These are phyloP conservation scores for Bonnemaisonia californica DNA, from an alignment of 31 red algal species.

Conservation along the genomic window DNA sequence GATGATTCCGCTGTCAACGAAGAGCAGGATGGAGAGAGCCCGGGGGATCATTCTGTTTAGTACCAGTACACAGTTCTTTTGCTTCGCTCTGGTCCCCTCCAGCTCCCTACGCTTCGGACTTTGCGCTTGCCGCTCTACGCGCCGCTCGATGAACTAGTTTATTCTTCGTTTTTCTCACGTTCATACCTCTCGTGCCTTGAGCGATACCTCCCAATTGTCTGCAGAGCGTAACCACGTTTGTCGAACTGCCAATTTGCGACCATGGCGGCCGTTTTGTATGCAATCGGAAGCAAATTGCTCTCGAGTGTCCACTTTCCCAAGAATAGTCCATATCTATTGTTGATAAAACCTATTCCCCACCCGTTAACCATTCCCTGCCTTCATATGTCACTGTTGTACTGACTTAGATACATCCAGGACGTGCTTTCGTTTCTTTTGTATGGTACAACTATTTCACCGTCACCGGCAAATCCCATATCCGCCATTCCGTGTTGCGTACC, in stretches of 20 bases:
- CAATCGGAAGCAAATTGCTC: conserved; percentile 2
- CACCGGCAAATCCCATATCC: conserved; percentile 28
- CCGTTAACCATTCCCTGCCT: conserved; percentile 44
- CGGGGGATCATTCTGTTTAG: too few relatives aligned
- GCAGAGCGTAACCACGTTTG: conserved; percentile 5
- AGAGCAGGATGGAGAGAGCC: too few relatives aligned
- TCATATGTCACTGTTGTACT: neutral
- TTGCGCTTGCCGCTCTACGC: neutral
- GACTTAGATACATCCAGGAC: neutral
- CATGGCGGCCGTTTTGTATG: conserved; percentile 16
- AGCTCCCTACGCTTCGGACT: neutral
- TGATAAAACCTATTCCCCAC: conserved; percentile 38
- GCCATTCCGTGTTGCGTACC: too few relatives aligned
- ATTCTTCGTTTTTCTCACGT: too few relatives aligned
- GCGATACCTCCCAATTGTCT: neutral
- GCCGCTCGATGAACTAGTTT: too few relatives aligned
- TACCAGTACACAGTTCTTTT: too few relatives aligned
- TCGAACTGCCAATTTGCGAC: conserved; percentile 21
- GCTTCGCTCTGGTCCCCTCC: neutral
- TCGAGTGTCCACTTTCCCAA: conserved; percentile 31
- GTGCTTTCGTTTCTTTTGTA: conserved; percentile 30
- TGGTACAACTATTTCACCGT: conserved; percentile 18
- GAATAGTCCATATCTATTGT: conserved; percentile 33
- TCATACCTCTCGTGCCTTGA: neutral
- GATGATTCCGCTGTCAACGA: too few relatives aligned